Evolutionary conservation across 768 basidiomycete species (phyloP).

Genomic region (Tricholomella constricta): DNA sequence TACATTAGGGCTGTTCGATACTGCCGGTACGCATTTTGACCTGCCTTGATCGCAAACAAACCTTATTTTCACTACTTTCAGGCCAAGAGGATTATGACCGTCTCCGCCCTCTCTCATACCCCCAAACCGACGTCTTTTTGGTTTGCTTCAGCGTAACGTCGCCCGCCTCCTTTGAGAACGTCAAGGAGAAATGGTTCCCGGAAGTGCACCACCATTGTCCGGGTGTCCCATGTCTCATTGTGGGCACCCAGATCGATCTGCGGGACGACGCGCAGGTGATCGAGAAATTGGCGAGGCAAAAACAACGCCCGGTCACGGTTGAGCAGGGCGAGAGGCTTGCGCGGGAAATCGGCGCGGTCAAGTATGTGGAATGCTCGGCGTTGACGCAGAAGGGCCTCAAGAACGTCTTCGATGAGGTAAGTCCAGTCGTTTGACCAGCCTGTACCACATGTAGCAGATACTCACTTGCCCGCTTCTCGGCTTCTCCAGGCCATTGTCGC

Average conservation of each 20-base stretch:
- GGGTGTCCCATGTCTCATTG: conserved; percentile 97
- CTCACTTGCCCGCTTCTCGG: conserved; percentile 11
- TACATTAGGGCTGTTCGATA: conserved; percentile 97
- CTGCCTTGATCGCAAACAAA: conserved; percentile 8
- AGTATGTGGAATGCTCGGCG: conserved; percentile 99
- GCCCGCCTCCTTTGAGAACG: conserved; percentile 99
- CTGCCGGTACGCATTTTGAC: conserved; percentile 69
- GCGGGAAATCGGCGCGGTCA: conserved; percentile 96
- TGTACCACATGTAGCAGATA: conserved; percentile 9
- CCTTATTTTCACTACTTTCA: conserved; percentile 29
- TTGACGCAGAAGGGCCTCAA: conserved; percentile 99
- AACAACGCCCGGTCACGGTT: conserved; percentile 86
- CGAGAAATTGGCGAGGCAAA: conserved; percentile 95
- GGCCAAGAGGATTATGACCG: conserved; percentile 99
- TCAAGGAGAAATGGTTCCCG: conserved; percentile 99
- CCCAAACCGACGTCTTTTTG: conserved; percentile 99
- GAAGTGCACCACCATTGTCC: conserved; percentile 99
- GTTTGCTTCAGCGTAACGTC: conserved; percentile 99
- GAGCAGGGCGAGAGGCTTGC: conserved; percentile 95
- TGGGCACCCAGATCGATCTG: conserved; percentile 97
- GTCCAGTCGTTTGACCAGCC: conserved; percentile 27
- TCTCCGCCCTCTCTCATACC: conserved; percentile 97
- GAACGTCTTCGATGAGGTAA: conserved; percentile 99
- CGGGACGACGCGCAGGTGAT: conserved; percentile 90
- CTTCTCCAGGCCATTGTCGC: conserved; percentile 88